A percentile compares a stretch with the other conserved stretches of the same genome.
Conservation (phyloP, 495 filamentous ascomycete species). For the Bombardia bombarda region DNA sequence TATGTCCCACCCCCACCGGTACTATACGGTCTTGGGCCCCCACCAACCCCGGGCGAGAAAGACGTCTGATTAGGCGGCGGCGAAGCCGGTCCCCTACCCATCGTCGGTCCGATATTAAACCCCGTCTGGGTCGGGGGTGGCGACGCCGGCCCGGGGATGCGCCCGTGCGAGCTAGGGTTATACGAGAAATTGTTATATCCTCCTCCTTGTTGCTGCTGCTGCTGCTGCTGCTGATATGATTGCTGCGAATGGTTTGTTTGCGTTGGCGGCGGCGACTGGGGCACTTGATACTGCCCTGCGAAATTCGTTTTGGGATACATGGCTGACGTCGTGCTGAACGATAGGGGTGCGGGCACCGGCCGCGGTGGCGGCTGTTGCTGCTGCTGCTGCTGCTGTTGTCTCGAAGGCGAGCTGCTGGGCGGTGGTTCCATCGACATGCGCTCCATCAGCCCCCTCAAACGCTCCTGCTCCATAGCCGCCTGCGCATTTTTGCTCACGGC, state of each 20-base stretch:
- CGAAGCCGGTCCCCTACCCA: slow-evolving; percentile 38
- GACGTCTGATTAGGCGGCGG: slow-evolving; percentile 46
- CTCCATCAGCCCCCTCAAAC: slow-evolving; percentile 86
- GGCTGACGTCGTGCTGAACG: slow-evolving; percentile 26
- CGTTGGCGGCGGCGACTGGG: slow-evolving; percentile 40
- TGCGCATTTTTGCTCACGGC: slow-evolving; percentile 60
- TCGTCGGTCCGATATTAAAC: slow-evolving; percentile 34
- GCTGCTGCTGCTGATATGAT: slow-evolving; percentile 28
- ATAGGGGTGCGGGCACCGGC: slow-evolving; percentile 35
- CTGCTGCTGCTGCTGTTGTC: no score
- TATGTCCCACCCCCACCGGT: slow-evolving; percentile 27
- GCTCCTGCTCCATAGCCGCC: slow-evolving; percentile 77
- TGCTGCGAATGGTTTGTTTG: slow-evolving; percentile 30
- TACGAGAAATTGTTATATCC: slow-evolving; percentile 22
- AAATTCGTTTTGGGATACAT: slow-evolving; percentile 42
- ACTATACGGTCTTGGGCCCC: background rate
- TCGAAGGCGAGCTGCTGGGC: slow-evolving; percentile 36
- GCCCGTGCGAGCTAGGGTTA: slow-evolving; percentile 40
- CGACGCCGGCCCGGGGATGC: slow-evolving; percentile 41
- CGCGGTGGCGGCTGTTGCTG: slow-evolving; percentile 35
- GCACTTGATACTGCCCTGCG: slow-evolving; percentile 43
- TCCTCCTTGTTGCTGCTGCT: slow-evolving; percentile 3
- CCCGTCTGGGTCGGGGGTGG: slow-evolving; percentile 38
- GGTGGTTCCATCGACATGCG: slow-evolving; percentile 73
- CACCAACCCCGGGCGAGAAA: slow-evolving; percentile 27